Conservation (phyloP, 2,329 filamentous ascomycete genomes). For the Trichoderma lentiforme region DNA sequence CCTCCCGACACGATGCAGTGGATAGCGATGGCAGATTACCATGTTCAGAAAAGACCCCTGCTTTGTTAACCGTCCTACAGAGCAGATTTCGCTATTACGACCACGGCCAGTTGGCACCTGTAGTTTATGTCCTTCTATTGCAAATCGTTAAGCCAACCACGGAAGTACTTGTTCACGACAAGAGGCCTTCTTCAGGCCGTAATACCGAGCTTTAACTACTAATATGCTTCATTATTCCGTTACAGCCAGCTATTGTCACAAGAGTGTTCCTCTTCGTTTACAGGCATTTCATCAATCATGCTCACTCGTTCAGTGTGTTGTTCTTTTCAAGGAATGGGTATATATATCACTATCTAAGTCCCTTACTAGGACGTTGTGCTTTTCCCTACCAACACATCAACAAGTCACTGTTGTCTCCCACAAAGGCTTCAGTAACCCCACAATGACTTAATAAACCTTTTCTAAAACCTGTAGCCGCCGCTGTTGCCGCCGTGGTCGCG, state of each 20-base stretch:
- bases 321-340: background rate
- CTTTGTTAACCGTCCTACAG: background rate
- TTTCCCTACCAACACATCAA: background rate
- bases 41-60: background rate
- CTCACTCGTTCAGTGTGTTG: background rate
- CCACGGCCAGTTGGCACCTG: background rate
- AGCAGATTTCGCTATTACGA: background rate
- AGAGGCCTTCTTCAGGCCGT: background rate
- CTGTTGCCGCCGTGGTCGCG: conserved; percentile 24
- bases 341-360: background rate
- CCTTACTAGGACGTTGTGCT: background rate
- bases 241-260: background rate
- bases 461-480: conserved; percentile 12
- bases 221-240: background rate
- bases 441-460: background rate
- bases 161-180: too few relatives aligned
- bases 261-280: background rate
- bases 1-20: background rate
- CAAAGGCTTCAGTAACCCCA: background rate
- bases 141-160: background rate
- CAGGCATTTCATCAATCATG: background rate
- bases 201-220: background rate
- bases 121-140: background rate
- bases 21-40: background rate
- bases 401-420: background rate